Percentiles rank a stretch among this genome's conserved stretches.
These are phyloP conservation scores for Cadophora gregata DNA, from an alignment of 2,329 filamentous ascomycete species.

Conservation along the genomic window DNA sequence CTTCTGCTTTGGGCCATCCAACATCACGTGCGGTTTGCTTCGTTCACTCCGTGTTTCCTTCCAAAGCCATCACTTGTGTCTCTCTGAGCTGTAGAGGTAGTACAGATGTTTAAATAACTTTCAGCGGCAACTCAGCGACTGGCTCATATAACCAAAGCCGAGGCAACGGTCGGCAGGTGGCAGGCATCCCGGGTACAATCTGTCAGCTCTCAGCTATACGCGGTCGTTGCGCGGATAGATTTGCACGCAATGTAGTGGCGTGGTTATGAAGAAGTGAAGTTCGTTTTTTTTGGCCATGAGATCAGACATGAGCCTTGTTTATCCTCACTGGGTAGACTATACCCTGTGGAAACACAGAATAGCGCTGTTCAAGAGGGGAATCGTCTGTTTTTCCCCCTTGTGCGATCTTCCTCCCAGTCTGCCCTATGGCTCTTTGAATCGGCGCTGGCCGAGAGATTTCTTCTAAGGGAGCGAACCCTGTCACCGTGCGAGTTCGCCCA, in stretches of 20 bases:
- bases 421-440: not conserved
- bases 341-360: not conserved
- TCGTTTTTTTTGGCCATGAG: not conserved
- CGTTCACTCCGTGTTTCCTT: not conserved
- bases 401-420: not conserved
- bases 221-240: not conserved
- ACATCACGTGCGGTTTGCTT: not conserved
- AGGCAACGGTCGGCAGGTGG: not conserved
- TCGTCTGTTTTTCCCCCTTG: not conserved
- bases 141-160: not conserved
- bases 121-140: not conserved
- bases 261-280: not conserved
- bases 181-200: not conserved
- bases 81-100: not conserved
- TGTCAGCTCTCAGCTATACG: not conserved
- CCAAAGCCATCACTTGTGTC: not conserved
- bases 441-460: not conserved
- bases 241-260: not conserved
- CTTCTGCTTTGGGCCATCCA: not conserved
- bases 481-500: not conserved
- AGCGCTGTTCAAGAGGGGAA: not conserved
- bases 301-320: not conserved
- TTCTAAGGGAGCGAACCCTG: not conserved
- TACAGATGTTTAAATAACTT: conserved; percentile 5
- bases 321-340: not conserved